These are phyloP conservation scores for Dactylonectria macrodidyma DNA, from an alignment of 2,329 filamentous ascomycete species.

Conservation along the genomic window DNA sequence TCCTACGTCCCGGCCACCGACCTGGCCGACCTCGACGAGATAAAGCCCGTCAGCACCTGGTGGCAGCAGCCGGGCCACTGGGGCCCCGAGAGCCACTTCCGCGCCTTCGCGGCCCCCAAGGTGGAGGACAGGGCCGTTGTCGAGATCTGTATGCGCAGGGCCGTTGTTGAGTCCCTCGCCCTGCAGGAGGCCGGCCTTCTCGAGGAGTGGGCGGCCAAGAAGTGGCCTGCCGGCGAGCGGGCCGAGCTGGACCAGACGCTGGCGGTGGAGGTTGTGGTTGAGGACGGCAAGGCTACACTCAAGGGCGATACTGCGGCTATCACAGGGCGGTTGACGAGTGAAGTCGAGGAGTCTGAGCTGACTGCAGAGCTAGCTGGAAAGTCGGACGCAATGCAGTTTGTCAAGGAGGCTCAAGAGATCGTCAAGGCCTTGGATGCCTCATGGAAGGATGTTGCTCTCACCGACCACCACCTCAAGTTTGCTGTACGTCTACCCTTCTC, in stretches of 20 bases:
- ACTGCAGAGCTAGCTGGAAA: slow-evolving; percentile 50
- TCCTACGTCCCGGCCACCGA: slow-evolving; percentile 64
- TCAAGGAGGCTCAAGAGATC: slow-evolving; percentile 60
- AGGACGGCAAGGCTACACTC: slow-evolving; percentile 58
- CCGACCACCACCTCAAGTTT: slow-evolving; percentile 78
- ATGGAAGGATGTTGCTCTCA: slow-evolving; percentile 73
- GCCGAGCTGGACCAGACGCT: slow-evolving; percentile 55
- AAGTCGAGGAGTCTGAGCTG: slow-evolving; percentile 44
- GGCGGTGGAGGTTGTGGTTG: slow-evolving; percentile 55
- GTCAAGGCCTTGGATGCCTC: slow-evolving; percentile 64
- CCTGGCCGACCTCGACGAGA: slow-evolving; percentile 62
- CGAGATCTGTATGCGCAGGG: slow-evolving; percentile 64
- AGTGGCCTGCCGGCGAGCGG: slow-evolving; percentile 52
- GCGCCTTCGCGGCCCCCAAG: slow-evolving; percentile 59
- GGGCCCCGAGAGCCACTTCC: slow-evolving; percentile 61
- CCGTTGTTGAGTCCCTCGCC: slow-evolving; percentile 67
- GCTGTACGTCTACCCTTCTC: slow-evolving; percentile 68
- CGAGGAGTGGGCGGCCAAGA: slow-evolving; percentile 50
- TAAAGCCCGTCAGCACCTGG: slow-evolving; percentile 65
- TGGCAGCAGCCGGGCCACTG: slow-evolving; percentile 70
- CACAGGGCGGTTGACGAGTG: slow-evolving; percentile 51
- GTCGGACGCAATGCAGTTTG: slow-evolving; percentile 43
- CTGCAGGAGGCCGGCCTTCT: slow-evolving; percentile 54
- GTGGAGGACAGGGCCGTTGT: slow-evolving; percentile 61
- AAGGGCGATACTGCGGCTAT: slow-evolving; percentile 55